These are phyloP conservation scores for Ustilago cynodontis DNA, from an alignment of 1,284 basidiomycete genomes.

Conservation along the genomic window DNA sequence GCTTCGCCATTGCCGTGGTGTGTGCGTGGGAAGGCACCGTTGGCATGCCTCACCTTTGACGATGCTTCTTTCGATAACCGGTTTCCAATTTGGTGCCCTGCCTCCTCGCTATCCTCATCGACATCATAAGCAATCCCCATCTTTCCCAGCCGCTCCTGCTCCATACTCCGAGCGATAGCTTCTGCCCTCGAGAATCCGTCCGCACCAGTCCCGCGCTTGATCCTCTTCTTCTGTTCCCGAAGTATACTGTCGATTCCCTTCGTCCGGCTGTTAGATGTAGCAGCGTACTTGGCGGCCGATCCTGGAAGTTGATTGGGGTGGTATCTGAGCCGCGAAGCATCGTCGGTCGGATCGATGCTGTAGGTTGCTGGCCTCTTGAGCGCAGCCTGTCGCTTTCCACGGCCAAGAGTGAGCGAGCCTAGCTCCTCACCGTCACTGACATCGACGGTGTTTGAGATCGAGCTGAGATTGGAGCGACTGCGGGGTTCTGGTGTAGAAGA, in stretches of 20 bases:
- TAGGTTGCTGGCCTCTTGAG: conserved; percentile 35
- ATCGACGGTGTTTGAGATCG: background rate
- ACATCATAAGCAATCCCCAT: conserved; percentile 29
- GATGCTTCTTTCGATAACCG: background rate
- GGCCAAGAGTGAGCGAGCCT: conserved; percentile 28
- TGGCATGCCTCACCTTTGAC: background rate
- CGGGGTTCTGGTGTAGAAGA: background rate
- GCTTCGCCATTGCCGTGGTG: background rate
- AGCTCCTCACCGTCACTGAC: conserved; percentile 29
- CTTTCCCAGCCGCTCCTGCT: conserved; percentile 31
- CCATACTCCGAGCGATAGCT: conserved; percentile 40
- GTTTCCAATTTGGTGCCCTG: background rate
- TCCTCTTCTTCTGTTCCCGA: conserved; percentile 26
- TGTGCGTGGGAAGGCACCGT: background rate
- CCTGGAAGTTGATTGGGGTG: conserved; percentile 26
- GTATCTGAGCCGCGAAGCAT: conserved; percentile 24
- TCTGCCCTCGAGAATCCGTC: conserved; percentile 46
- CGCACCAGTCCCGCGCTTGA: conserved; percentile 31
- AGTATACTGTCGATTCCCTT: conserved; percentile 19
- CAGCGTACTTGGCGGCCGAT: conserved; percentile 6
- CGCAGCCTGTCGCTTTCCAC: conserved; percentile 34
- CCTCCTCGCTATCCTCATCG: background rate
- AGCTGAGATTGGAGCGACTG: background rate
- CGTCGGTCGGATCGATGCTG: conserved; percentile 44
- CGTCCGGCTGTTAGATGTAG: conserved; percentile 2